Conservation (phyloP, 176 grass and related monocot genomes). For the Oryza punctata region DNA sequence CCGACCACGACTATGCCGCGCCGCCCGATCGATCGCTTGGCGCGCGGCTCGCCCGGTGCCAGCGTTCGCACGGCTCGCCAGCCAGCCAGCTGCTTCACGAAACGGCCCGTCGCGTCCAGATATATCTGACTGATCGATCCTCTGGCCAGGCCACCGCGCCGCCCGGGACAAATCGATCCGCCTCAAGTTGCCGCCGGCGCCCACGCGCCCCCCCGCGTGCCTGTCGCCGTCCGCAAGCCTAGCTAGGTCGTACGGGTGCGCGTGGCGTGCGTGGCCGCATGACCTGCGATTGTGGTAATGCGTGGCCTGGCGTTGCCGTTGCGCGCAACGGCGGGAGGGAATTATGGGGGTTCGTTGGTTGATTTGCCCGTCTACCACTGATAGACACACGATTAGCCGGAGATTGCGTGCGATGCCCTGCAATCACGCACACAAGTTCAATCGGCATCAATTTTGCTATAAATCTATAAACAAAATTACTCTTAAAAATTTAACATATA, state of each 20-base stretch:
- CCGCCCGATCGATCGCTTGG: too few species aligned
- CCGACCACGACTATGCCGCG: too few species aligned
- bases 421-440: neutral
- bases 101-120: slow-evolving; percentile 22
- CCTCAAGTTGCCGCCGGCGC: slow-evolving; percentile 20
- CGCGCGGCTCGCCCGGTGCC: too few species aligned
- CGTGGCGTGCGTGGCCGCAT: neutral
- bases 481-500: too few species aligned
- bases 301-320: too few species aligned
- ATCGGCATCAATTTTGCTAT: too few species aligned
- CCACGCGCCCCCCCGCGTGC: neutral
- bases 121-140: neutral
- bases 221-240: neutral
- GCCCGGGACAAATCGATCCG: too few species aligned
- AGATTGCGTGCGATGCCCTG: neutral
- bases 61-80: too few species aligned
- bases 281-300: neutral
- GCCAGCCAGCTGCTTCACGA: neutral
- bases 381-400: neutral
- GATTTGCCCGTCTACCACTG: neutral
- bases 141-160: neutral
- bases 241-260: too few species aligned
- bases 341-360: neutral
- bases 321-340: too few species aligned
- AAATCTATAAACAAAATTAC: too few species aligned